Conservation (phyloP, 2,329 filamentous ascomycete genomes). For the Scedosporium boydii region DNA sequence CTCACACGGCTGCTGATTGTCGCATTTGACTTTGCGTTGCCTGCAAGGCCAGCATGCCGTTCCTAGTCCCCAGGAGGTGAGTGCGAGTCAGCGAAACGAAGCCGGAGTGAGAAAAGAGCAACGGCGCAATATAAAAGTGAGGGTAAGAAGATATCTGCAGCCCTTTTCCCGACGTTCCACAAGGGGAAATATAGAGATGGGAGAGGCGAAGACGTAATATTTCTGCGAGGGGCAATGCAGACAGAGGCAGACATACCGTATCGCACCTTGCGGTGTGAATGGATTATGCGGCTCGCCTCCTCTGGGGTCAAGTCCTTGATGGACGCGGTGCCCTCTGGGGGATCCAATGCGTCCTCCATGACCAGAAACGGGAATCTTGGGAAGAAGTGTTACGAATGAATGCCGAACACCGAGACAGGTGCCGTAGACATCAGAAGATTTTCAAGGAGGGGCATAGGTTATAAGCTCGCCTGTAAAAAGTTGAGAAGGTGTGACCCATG, state of each 20-base stretch:
- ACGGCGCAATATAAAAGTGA: background rate
- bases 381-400: slow-evolving; percentile 16
- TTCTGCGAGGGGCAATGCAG: background rate
- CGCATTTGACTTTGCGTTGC: slow-evolving; percentile 60
- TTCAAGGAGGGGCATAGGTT: background rate
- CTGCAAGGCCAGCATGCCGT: slow-evolving; percentile 59
- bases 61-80: slow-evolving; percentile 24
- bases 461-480: slow-evolving; percentile 1
- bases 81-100: background rate
- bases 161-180: background rate
- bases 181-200: background rate
- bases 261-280: slow-evolving; percentile 59
- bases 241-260: slow-evolving; percentile 43
- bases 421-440: background rate
- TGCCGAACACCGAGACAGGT: slow-evolving; percentile 25
- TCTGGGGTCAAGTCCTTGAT: slow-evolving; percentile 53
- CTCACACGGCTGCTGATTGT: slow-evolving; percentile 59
- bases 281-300: slow-evolving; percentile 59
- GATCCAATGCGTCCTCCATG: slow-evolving; percentile 14
- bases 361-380: background rate
- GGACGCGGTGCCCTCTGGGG: slow-evolving; percentile 33
- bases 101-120: background rate
- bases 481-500: background rate
- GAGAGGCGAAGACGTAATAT: background rate
- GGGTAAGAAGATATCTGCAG: background rate